phyloP scores from a whole-genome alignment of 1,139 yeast genomes.

The Taiozyma sp. region DNA sequence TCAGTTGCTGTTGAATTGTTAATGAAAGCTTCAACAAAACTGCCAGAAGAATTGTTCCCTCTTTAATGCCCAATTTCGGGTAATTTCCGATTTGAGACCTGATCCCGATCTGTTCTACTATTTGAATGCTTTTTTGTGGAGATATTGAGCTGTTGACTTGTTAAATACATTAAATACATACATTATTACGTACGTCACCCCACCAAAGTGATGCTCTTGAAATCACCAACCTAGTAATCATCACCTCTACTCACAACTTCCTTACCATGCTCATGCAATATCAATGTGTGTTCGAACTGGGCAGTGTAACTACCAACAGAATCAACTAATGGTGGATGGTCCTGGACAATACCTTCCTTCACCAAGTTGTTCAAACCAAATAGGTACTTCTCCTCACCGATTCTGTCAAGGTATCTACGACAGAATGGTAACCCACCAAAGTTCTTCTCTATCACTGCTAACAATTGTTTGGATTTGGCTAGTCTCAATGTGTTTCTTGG shows the following conservation, averaged over 20 bases:
- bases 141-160: no score
- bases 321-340: slow-evolving; percentile 95
- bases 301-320: slow-evolving; percentile 87
- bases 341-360: slow-evolving; percentile 81
- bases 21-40: no score
- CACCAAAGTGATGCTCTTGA: background rate
- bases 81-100: no score
- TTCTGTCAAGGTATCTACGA: slow-evolving; percentile 85
- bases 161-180: background rate
- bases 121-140: background rate
- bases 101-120: no score
- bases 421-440: slow-evolving; percentile 97
- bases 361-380: slow-evolving; percentile 87
- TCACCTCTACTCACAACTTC: slow-evolving; percentile 96
- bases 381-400: slow-evolving; percentile 89
- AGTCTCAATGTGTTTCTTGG: slow-evolving; percentile 42
- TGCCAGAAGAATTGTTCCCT: no score
- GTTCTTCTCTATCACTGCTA: slow-evolving; percentile 65
- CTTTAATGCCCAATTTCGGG: no score
- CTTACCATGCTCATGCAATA: slow-evolving; percentile 86
- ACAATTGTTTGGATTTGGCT: slow-evolving; percentile 62
- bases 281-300: slow-evolving; percentile 90
- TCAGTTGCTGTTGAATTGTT: no score
- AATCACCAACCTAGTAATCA: slow-evolving; percentile 51
- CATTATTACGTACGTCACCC: background rate